phyloP scores from a whole-genome alignment of 345 rosid genomes.

The Linum trigynum region DNA sequence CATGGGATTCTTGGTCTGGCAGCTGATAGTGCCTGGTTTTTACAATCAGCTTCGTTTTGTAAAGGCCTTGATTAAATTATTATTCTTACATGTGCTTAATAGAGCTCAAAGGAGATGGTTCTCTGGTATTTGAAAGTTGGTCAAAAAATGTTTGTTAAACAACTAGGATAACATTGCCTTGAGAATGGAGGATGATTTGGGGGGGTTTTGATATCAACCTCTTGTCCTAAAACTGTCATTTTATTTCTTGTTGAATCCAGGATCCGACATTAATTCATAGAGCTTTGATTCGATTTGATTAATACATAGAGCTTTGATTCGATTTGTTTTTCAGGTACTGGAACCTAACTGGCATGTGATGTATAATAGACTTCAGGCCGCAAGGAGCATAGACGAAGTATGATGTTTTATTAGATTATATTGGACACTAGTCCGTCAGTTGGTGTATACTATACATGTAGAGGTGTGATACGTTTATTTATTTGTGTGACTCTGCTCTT shows the following conservation, averaged over 20 bases:
- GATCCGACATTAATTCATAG: neutral
- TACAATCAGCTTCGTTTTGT: too few relatives aligned
- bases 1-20: too few relatives aligned
- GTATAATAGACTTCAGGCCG: constrained; percentile 62
- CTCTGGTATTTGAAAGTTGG: neutral
- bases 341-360: constrained; percentile 97
- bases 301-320: neutral
- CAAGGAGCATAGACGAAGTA: constrained; percentile 90
- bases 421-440: neutral
- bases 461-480: neutral
- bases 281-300: too few relatives aligned
- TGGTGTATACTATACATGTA: neutral
- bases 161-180: too few relatives aligned
- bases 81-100: too few relatives aligned
- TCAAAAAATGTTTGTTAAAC: neutral
- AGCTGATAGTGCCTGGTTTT: too few relatives aligned
- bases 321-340: constrained; percentile 53
- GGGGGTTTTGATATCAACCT: neutral
- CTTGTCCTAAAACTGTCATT: neutral
- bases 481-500: constrained; percentile 9
- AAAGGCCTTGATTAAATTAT: too few relatives aligned
- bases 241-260: neutral
- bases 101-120: too few relatives aligned
- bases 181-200: too few relatives aligned
- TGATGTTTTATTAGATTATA: neutral